Evolutionary conservation across 2,329 filamentous ascomycete genomes (phyloP).

Genomic region (Phoma sp.): DNA sequence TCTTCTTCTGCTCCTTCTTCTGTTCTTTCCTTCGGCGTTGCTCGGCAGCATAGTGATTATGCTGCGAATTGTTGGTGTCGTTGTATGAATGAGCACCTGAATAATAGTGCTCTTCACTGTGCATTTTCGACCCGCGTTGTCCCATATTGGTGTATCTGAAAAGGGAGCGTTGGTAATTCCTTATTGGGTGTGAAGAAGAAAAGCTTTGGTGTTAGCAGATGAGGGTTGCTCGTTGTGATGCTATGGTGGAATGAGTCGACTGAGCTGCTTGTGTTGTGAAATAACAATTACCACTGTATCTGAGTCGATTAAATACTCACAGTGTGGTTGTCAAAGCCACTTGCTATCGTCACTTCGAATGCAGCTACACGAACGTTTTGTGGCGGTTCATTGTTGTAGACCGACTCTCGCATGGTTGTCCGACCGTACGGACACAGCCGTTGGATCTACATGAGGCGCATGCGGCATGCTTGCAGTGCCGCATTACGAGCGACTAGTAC

Average conservation of each 20-base stretch:
- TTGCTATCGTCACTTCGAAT: not conserved
- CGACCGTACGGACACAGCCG: constrained; percentile 9
- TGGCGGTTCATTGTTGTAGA: not conserved
- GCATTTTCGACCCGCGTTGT: constrained; percentile 6
- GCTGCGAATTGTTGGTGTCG: not conserved
- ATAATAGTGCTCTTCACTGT: not conserved
- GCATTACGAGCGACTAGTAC: not conserved
- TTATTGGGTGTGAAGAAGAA: too few species aligned
- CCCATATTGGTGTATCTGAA: not conserved
- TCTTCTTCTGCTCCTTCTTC: constrained; percentile 2
- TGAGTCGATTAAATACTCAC: not conserved
- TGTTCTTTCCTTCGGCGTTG: not conserved
- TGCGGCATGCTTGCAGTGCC: not conserved
- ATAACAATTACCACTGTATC: not conserved
- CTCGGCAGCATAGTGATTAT: not conserved
- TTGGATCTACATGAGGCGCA: not conserved
- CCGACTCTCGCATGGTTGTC: not conserved
- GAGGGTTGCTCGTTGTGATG: too few species aligned
- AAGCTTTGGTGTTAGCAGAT: too few species aligned
- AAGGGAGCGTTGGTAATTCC: not conserved
- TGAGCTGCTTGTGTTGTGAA: not conserved
- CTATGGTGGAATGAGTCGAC: not conserved
- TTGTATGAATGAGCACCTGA: not conserved
- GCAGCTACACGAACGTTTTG: not conserved
- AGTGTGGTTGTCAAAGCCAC: not conserved